Evolutionary conservation across 805 yeast genomes (phyloP).

Genomic region (Wickerhamiella brachini): DNA sequence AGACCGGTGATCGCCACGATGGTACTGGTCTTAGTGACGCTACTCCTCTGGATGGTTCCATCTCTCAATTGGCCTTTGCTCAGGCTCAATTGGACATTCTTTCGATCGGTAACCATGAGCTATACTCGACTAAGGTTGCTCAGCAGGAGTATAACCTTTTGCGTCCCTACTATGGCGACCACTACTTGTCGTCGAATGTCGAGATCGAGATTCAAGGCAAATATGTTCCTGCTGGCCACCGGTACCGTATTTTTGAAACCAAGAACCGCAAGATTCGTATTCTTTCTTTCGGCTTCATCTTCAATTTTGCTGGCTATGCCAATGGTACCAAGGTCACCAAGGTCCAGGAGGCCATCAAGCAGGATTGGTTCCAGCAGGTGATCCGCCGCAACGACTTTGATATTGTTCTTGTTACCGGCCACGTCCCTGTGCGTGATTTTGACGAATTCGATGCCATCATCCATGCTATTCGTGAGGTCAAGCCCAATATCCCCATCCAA

Average conservation of each 20-base stretch:
- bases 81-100: constrained; percentile 56
- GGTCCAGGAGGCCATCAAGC: constrained; percentile 36
- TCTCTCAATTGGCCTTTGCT: constrained; percentile 51
- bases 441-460: constrained; percentile 38
- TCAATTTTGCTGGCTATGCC: constrained; percentile 56
- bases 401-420: constrained; percentile 59
- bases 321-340: constrained; percentile 50
- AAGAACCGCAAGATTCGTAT: constrained; percentile 36
- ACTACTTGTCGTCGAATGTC: constrained; percentile 40
- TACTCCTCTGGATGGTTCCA: constrained; percentile 55
- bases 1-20: constrained; percentile 89
- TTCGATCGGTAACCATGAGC: constrained; percentile 85
- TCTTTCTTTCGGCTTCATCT: constrained; percentile 65
- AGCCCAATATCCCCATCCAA: constrained; percentile 56
- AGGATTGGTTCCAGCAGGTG: constrained; percentile 52
- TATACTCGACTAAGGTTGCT: constrained; percentile 58
- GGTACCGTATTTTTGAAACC: constrained; percentile 55
- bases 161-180: constrained; percentile 41
- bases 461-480: constrained; percentile 36
- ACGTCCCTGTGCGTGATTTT: constrained; percentile 58
- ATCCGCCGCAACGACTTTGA: constrained; percentile 37
- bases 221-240: constrained; percentile 54
- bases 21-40: constrained; percentile 86
- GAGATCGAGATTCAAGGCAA: constrained; percentile 25
- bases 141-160: constrained; percentile 48